Percentiles rank a stretch among this genome's conserved stretches.
Evolutionary conservation across 2,329 filamentous ascomycete species (phyloP).

Genomic region (Chaetomiaceae sp.): DNA sequence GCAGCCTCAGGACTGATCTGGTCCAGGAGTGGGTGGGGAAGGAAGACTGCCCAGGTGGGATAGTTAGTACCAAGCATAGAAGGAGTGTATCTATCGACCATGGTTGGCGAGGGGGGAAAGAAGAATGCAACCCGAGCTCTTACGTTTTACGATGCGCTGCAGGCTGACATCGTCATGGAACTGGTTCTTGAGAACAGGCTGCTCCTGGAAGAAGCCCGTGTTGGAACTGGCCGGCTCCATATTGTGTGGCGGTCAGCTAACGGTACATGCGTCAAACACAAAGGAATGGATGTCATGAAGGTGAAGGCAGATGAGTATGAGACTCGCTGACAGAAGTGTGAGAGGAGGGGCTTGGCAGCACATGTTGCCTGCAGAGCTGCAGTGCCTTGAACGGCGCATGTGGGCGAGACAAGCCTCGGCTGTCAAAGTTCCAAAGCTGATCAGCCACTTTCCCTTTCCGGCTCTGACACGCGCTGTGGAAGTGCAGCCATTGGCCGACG

Average conservation of each 20-base stretch:
- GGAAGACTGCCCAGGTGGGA: conserved; percentile 45
- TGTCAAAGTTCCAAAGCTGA: too few relatives aligned
- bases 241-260: neutral
- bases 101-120: neutral
- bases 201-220: conserved; percentile 51
- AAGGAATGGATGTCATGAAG: neutral
- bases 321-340: too few relatives aligned
- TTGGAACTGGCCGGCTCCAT: conserved; percentile 42
- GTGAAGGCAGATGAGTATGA: too few relatives aligned
- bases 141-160: conserved; percentile 46
- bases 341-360: too few relatives aligned
- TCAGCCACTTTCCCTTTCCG: too few relatives aligned
- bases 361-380: too few relatives aligned
- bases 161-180: conserved; percentile 50
- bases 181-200: conserved; percentile 48
- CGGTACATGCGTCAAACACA: too few relatives aligned
- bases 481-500: too few relatives aligned
- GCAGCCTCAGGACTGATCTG: conserved; percentile 39
- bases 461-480: too few relatives aligned
- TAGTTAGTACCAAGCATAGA: neutral
- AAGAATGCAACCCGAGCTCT: conserved; percentile 16
- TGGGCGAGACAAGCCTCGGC: too few relatives aligned
- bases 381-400: too few relatives aligned
- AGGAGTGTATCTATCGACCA: neutral
- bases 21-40: conserved; percentile 36